phyloP scores from a whole-genome alignment of 2,329 filamentous ascomycete species.

The Aureobasidium zeae region DNA sequence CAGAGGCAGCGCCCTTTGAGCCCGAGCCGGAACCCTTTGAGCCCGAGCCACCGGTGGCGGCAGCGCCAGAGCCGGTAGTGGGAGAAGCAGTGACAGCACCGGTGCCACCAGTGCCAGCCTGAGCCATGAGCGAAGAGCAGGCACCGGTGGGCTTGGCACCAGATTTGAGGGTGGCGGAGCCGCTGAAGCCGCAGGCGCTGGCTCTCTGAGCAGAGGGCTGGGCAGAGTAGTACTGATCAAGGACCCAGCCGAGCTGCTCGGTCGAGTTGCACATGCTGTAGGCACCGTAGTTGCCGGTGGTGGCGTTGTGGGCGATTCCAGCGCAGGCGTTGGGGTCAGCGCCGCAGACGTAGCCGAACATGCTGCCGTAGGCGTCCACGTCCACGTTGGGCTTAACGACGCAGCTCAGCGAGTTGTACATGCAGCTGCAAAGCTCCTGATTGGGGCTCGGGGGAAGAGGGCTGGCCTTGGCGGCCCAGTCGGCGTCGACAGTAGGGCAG shows the following conservation, averaged over 20 bases:
- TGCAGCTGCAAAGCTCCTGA: slow-evolving; percentile 71
- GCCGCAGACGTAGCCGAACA: slow-evolving; percentile 70
- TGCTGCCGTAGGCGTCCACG: slow-evolving; percentile 50
- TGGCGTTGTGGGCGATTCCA: slow-evolving; percentile 60
- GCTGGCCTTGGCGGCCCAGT: slow-evolving; percentile 59
- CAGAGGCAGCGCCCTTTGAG: slow-evolving; percentile 31
- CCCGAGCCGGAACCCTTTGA: slow-evolving; percentile 18
- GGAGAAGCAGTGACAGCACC: slow-evolving; percentile 45
- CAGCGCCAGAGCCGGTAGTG: slow-evolving; percentile 31
- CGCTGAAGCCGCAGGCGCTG: slow-evolving; percentile 62
- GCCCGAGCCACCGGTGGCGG: slow-evolving; percentile 23
- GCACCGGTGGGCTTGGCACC: slow-evolving; percentile 37
- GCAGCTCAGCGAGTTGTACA: slow-evolving; percentile 66
- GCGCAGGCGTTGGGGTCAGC: slow-evolving; percentile 46
- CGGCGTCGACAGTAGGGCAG: slow-evolving; percentile 58
- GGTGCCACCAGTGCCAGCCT: slow-evolving; percentile 54
- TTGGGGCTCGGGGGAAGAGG: slow-evolving; percentile 77
- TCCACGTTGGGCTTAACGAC: slow-evolving; percentile 51
- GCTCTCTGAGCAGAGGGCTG: slow-evolving; percentile 40
- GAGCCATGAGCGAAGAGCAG: slow-evolving; percentile 52
- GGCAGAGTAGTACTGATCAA: slow-evolving; percentile 62
- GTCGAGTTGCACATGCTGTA: slow-evolving; percentile 66
- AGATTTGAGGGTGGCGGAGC: slow-evolving; percentile 51
- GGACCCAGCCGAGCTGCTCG: slow-evolving; percentile 63
- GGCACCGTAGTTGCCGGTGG: slow-evolving; percentile 61